Conservation (phyloP, 805 yeast genomes). For the Teunomyces panamensis region DNA sequence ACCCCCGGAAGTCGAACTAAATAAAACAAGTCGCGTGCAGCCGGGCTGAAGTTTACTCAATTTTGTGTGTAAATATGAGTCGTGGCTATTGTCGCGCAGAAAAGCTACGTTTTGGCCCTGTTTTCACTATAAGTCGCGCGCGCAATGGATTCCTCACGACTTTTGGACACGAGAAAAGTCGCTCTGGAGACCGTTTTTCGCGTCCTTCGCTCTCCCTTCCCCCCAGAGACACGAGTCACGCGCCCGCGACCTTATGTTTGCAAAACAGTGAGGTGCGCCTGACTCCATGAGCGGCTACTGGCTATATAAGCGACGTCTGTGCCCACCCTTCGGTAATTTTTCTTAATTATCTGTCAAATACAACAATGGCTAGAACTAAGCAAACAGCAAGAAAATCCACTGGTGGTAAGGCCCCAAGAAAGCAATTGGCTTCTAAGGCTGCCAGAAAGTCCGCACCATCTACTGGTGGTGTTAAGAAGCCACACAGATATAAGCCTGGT, state of each 20-base stretch:
- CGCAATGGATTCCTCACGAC: not conserved
- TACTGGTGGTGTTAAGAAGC: conserved; percentile 90
- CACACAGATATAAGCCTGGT: conserved; percentile 97
- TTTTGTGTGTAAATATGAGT: conserved; percentile 6
- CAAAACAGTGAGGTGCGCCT: not conserved
- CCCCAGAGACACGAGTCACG: not conserved
- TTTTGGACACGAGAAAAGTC: conserved; percentile 5
- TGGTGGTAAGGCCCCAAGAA: conserved; percentile 96
- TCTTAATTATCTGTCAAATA: conserved; percentile 2
- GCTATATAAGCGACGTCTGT: not conserved
- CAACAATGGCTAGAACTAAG: conserved; percentile 83
- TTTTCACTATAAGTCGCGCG: not conserved
- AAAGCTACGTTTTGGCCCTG: not conserved
- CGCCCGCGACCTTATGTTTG: not conserved
- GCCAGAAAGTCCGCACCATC: conserved; percentile 93
- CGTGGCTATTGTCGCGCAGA: not conserved
- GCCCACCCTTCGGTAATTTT: not conserved
- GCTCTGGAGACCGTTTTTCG: not conserved
- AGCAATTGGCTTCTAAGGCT: conserved; percentile 87
- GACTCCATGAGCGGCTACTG: not conserved
- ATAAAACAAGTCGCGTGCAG: conserved; percentile 24
- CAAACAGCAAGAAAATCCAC: conserved; percentile 94
- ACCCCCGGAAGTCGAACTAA: not conserved
- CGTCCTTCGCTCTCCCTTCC: not conserved
- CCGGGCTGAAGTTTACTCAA: conserved; percentile 6